Evolutionary conservation across 2,329 filamentous ascomycete genomes (phyloP), one percentile per base, ranked within the genome.

Genomic region (Ascochyta clinopodiicola): DNA sequence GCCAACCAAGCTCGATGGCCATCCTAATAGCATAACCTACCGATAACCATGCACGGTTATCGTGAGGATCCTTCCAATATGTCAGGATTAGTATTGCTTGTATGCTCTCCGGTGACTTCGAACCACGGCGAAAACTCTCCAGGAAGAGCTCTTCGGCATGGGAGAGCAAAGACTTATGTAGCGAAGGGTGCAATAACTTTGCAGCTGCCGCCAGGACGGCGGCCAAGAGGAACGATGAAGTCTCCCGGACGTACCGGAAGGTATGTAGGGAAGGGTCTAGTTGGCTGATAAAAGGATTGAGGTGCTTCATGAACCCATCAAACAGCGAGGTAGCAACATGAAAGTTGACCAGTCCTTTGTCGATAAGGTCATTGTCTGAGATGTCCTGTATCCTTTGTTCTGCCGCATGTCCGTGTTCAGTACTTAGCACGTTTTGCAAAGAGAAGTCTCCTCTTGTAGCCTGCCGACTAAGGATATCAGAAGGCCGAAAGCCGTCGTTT

Each of bases 1-100:
- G 46, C 51, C 56, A 58, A 10, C 51, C 46, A 35, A 58, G 51
- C 43, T 58, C 51, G 4, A 58, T 48, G 10, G 56, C 56, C 46
- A 56, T 58, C 9, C 56, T 43, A 36, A 55, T 51, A 3, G 56
- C 56, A 5, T 29, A 15, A 10, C 56, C 56, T 31, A 55, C 46
- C 17, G 45, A 51, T 12, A 58, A 25, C 51, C 51, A 58, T 27
- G 46, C 56, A 29, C 46, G 51, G 1, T 27, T 58, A 31, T 58
- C 56, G 6, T 44, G 45, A 0, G 56, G 46, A 17, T 44, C 47
- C 17, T 58, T 55, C 56, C 56, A 58, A 17, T 58, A 58, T 19
- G 56, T 58, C 9, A 58, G 29, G 1, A 58, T 51, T 5, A 58
- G 6, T 31, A 58, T 55, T 15, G 56, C 51, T 5, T 58, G 56